Base-by-base conservation (phyloP, 345 rosid species). In the Iberis pinnata region DNA sequence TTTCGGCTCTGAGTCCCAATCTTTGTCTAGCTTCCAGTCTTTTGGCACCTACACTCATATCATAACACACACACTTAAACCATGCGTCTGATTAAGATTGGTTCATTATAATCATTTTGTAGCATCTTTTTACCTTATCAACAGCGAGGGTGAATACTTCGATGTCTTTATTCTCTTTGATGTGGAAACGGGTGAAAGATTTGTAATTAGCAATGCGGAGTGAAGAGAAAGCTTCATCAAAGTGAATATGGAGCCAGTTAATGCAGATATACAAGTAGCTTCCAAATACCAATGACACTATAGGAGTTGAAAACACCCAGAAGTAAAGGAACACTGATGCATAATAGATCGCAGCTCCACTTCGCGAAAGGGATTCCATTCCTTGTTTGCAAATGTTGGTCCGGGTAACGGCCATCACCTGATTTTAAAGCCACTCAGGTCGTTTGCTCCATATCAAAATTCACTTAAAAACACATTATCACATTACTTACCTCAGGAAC, bases 121-220 rank as follows among this genome's bases (percentile, higher is more conserved):
- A 16, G 49, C 13, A 57, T 33, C 15, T 0, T 0, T 57, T 65
- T 70, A 84, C 98, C 97, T 88, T 92, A 65, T 92, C 97, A 37
- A 92, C 83, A 31, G 96, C 97, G 41, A 92, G 94, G 33, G 98
- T 92, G 73, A 77, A 92, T 49, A 92, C 95, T 68, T 83, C 97
- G 20, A 92, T 81, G 70, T 92, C 88, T 20, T 88, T 86, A 57
- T 80, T 75, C 11, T 44, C 18, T 50, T 62, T 74, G 56, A 92
- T 85, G 73, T 83, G 88, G 72, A 88, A 85, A 57, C 97, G 82
- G 17, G 98, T 81, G 55, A 92, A 85, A 42, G 97, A 69, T 76
- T 92, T 92, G 83, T 92, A 88, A 69, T 92, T 92, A 65, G 98
- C 98, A 60, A 92, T 92, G 70, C 98, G 75, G 24, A 92, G 95